Base-by-base conservation (phyloP, 371 early-diverging fungal species). In the Mucor irregularis region DNA sequence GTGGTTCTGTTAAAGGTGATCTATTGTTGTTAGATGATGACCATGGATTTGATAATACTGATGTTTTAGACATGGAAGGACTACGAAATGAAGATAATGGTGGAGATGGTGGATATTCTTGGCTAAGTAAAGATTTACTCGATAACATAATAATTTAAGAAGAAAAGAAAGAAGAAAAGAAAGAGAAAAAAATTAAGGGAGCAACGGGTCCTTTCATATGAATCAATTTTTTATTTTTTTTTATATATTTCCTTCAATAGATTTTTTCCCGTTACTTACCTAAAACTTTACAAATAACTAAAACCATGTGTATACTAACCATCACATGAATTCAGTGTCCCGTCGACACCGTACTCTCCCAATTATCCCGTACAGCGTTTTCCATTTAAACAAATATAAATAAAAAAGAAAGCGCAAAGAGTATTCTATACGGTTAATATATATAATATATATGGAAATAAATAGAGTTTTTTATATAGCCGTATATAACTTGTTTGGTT, bases 121-220 rank as follows among this genome's bases (percentile, higher is more conserved):
- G 21, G 25, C 26, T 33, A 34, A 54, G 45, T 30, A 52, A 21
- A 52, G 40, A 28, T 25, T 40, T 38, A 34, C 51, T 60, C n/a
- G 43, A 49, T n/a, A 53, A 43, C 55, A 50, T 42, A 26, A 24
- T 44, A 21, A 14, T 10, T 30, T n/a, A 25, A 47, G 30, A 49
- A 10, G 45, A 40, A 26, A 48, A 33, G 28, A 50, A 43, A 45
- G 21, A 44, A 40, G 33, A 55, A 28, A 39, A 33, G 31, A 26
- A 60, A 22, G 30, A 21, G 22, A 50, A 39, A 49, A 33, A 53
- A 39, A 56, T 49, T 43, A 57, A 63, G 64, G 64, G 64, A 63
- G 53, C 54, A 63, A 63, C 58, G 64, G 64, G 64, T 63, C 64
- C 49, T 53, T 58, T 58, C 57, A 57, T 57, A 52, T 56, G 45